Percentiles rank a stretch among this genome's conserved stretches.
Conservation (phyloP, 176 grass and related monocot species). For the Musa beccarii region DNA sequence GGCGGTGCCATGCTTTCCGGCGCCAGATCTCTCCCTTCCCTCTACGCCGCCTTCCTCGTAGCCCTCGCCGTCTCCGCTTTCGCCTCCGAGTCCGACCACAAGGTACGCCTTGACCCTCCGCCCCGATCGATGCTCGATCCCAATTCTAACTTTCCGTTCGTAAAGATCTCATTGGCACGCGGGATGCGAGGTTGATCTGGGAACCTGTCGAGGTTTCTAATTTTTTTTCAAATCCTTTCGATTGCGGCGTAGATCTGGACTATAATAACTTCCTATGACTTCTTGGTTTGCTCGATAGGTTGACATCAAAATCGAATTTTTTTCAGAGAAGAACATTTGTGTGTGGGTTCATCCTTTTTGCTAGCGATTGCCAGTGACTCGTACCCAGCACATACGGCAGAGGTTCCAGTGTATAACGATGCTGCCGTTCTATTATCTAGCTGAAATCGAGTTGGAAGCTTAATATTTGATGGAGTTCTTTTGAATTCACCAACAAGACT, state of each 20-base stretch:
- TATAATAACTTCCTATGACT: neutral
- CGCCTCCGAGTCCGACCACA: slow-evolving; percentile 80
- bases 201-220: neutral
- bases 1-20: slow-evolving; percentile 26
- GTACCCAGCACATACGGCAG: neutral
- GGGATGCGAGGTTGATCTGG: neutral
- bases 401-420: neutral
- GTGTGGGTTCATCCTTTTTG: neutral
- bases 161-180: neutral
- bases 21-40: slow-evolving; percentile 17
- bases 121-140: neutral
- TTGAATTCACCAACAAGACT: neutral
- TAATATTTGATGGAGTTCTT: neutral
- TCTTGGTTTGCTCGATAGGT: neutral
- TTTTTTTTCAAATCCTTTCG: neutral
- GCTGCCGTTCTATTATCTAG: neutral
- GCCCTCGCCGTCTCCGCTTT: slow-evolving; percentile 23
- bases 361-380: neutral
- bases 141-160: neutral
- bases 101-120: slow-evolving; percentile 28
- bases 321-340: neutral
- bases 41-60: slow-evolving; percentile 19
- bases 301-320: neutral
- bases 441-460: neutral
- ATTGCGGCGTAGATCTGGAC: neutral